Evolutionary conservation across 345 rosid genomes (phyloP), one percentile per base, ranked within the genome.

Genomic region (Melastoma malabathricum): DNA sequence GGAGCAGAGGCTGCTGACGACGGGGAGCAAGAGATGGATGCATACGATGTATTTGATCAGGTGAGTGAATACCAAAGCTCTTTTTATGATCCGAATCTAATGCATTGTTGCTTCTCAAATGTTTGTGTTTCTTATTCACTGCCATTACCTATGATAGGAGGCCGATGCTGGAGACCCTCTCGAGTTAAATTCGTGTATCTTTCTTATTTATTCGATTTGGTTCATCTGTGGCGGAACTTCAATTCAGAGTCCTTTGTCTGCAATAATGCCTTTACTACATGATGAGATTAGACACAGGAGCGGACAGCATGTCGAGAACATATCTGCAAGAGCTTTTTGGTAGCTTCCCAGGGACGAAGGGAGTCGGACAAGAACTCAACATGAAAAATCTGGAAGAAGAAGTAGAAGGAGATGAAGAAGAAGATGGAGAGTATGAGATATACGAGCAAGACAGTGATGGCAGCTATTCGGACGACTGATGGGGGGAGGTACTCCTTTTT

Each of bases 241-340:
- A 22, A 18, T 51, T 16, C 17, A 38, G 41, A 14, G 41, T 50
- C 43, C 20, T 22, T 17, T 13, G 16, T 15, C 18, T 8, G 15
- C 25, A 25, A 15, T 14, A 39, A 13, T 17, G n/a, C 16, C 22
- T 64, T 83, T 79, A 94, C 85, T 78, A 62, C 57, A n/a, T n/a
- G n/a, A 73, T 41, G 25, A 47, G 16, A 12, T 13, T 68, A 73
- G 86, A 72, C 77, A 18, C 73, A 41, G 89, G 76, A 57, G 67
- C 49, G 63, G 93, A 67, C 52, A 80, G 65, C 80, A 82, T 82
- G 70, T 87, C 98, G 18, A 78, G 76, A 62, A 68, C 75, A 52
- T 82, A 80, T 64, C 68, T 92, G 63, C 98, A 84, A 81, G 93
- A 84, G 54, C 85, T 92, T 47, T 87, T 92, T 18, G 82, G 77